Base-by-base conservation (phyloP, 163 green algal genomes). In the Prototheca cutis region DNA sequence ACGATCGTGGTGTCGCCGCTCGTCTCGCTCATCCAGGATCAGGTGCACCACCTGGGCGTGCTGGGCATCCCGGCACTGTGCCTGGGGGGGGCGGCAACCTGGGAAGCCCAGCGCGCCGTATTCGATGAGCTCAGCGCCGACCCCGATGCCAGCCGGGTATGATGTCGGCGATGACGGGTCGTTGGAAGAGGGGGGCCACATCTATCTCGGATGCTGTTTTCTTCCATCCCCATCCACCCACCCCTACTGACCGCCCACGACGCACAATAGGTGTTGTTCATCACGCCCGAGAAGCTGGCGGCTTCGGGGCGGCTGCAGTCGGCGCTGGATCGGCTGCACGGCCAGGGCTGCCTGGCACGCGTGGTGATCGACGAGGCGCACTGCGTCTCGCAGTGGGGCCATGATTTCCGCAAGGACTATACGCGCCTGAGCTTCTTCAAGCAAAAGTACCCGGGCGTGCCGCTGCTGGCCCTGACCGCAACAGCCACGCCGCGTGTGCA, bases 1-100 rank as follows among this genome's bases (percentile, higher is more conserved):
- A 93, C 84, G 0, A 55, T 99, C 0, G 87, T 98, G n/a, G 80
- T 99, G 13, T 94, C 83, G 2, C 93, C 93, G 5, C 76, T 99
- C 21, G 80, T 98, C 4, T 95, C 87, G 4, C 82, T 98, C 30
- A 96, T 98, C 51, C 74, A 91, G 52, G 87, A 95, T 63, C 89
- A 96, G 83, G 83, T 96, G 32, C 74, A 82, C 58, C 82, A 92
- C 58, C 63, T 95, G 61, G 40, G 66, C 17, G 66, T 87, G 64
- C 63, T 77, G n/a, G 81, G 67, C 65, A 84, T 93, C 19, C 17
- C 49, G 3, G 77, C 80, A 0, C 47, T 57, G 1, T 77, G 72
- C 23, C 55, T 94, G 23, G 78, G 75, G 6, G 78, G 71, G 33
- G 66, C 34, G 53, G 70, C 84, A 64, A 63, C 80, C 52, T 82